A percentile compares a stretch with the other conserved stretches of the same genome.
Evolutionary conservation across 2,329 filamentous ascomycete genomes (phyloP).

Genomic region (Apiospora koreana): DNA sequence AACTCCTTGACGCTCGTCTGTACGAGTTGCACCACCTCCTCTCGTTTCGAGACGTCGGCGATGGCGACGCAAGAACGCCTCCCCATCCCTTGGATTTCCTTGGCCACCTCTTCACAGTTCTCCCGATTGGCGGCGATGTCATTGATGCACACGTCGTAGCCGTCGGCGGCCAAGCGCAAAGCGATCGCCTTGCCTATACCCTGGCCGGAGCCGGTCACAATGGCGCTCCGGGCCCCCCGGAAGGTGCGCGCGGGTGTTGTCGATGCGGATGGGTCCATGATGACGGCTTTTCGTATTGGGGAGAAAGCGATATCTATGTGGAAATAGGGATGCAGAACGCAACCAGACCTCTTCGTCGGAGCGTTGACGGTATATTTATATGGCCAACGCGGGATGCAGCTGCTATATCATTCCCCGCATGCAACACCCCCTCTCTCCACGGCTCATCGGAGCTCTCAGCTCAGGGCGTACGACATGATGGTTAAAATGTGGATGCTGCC

Average conservation of each 20-base stretch:
- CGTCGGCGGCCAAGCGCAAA: constrained; percentile 62
- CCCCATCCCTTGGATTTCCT: constrained; percentile 53
- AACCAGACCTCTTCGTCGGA: background rate
- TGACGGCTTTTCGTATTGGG: background rate
- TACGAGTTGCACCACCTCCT: constrained; percentile 53
- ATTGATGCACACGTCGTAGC: constrained; percentile 67
- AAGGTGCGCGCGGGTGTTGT: background rate
- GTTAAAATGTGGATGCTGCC: constrained; percentile 5
- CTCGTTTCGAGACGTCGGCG: constrained; percentile 61
- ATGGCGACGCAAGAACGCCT: constrained; percentile 54
- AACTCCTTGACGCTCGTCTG: constrained; percentile 51
- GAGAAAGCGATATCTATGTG: background rate
- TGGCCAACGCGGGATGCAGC: background rate
- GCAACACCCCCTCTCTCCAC: background rate
- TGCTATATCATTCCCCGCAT: constrained; percentile 1
- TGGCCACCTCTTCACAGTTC: constrained; percentile 52
- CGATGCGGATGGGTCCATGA: background rate
- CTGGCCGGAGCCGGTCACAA: constrained; percentile 30
- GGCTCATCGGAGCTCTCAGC: background rate
- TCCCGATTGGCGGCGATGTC: constrained; percentile 56
- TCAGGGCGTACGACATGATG: background rate
- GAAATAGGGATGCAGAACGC: background rate
- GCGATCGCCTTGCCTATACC: constrained; percentile 63
- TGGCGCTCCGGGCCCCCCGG: constrained; percentile 20
- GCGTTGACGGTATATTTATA: background rate